These are phyloP conservation scores for Neurospora sp. DNA, from an alignment of 495 filamentous ascomycete species.

Conservation along the genomic window DNA sequence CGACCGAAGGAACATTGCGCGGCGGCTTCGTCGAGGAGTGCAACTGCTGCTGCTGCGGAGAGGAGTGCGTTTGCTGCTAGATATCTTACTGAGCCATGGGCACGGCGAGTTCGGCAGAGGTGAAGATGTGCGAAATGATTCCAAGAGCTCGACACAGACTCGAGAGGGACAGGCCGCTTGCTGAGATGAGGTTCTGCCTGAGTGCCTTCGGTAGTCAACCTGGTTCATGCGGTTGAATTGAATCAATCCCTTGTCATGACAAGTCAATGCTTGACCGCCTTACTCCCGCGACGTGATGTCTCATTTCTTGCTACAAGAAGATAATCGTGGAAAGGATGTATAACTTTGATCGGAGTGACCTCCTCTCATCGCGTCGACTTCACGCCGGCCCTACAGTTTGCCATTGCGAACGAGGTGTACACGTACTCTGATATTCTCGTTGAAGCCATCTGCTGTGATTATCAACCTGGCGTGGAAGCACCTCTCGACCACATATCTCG, in stretches of 20 bases:
- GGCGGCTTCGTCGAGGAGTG: constrained; percentile 24
- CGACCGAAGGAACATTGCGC: constrained; percentile 7
- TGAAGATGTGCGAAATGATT: background rate
- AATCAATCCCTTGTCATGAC: background rate
- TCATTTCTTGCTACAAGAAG: background rate
- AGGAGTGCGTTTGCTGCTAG: constrained; percentile 21
- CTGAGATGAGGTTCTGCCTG: background rate
- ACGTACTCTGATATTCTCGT: background rate
- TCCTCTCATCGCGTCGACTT: background rate
- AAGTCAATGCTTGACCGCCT: background rate
- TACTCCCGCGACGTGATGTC: background rate
- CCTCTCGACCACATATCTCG: too few species aligned
- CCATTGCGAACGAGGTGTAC: background rate
- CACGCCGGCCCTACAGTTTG: background rate
- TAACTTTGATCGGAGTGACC: background rate
- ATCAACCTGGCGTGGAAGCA: background rate
- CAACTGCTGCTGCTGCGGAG: constrained; percentile 18
- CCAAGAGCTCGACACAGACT: background rate
- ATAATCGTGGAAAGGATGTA: background rate
- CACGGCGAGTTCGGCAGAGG: background rate
- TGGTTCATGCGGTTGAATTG: background rate
- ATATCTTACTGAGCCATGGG: background rate
- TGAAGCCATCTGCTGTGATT: background rate
- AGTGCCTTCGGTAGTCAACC: background rate
- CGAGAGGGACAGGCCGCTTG: background rate